Base-by-base conservation (phyloP, 1,284 basidiomycete species). In the Ceratobasidium sp. region DNA sequence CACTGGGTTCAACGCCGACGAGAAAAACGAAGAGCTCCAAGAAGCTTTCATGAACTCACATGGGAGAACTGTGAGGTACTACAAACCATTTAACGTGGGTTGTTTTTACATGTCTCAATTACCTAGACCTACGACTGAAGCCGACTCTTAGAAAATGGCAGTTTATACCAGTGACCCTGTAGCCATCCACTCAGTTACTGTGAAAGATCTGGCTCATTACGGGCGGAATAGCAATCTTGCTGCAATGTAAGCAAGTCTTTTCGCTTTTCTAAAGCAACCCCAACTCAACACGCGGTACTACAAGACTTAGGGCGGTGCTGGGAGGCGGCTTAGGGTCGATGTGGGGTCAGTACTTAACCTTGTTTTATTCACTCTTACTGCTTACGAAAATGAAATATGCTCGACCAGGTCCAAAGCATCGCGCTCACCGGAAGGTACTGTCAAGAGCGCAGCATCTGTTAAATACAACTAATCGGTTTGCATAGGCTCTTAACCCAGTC, bases 221-320 rank as follows among this genome's bases (percentile, higher is more conserved):
- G 89, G 89, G 68, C 89, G 89, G 80, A 88, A 88, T 0, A 82
- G 86, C 89, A 81, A 85, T 87, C 56, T 86, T 87, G 89, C 89
- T 69, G 58, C 86, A 55, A 63, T 63, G 60, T 40, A 39, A 63
- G 60, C 39, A 15, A 7, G 6, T 13, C 18, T 40, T 20, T 60
- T 46, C 23, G 10, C 40, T 23, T 60, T 64, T 18, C 75, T 86
- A 83, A 77, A 83, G 83, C 10, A 85, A 85, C 78, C 84, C 85
- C 77, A 81, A 84, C 20, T 84, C 10, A 49, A 10, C 40, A 12
- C 28, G 40, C 23, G 12, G 7, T 56, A 33, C 15, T 9, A 13
- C 60, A 13, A 63, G 60, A 12, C n/a, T 71, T 56, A 51, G 55
- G 15, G 51, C 69, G 9, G 69, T 86, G 39, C 85, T 87, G 81